Conservation (phyloP, 2,329 filamentous ascomycete species). For the Seiridium cupressi region DNA sequence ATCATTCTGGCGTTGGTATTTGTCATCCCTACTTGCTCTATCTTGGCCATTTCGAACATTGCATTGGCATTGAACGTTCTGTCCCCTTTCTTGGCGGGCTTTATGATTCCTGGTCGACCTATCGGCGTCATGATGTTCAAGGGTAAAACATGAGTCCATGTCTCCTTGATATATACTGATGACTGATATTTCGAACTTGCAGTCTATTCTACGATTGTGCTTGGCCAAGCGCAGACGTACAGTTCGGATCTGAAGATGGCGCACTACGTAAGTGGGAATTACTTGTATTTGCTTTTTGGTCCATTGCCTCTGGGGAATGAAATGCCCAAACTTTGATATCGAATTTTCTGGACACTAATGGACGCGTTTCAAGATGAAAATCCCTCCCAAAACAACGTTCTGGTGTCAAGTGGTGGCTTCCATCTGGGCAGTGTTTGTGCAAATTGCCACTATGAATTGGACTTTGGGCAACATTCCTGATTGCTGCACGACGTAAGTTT, state of each 20-base stretch:
- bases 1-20: conserved; percentile 44
- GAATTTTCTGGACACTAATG: neutral
- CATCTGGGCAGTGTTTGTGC: conserved; percentile 45
- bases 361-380: conserved; percentile 24
- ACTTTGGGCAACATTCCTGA: conserved; percentile 42
- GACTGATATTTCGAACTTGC: neutral
- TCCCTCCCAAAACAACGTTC: conserved; percentile 47
- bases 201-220: conserved; percentile 39
- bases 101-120: conserved; percentile 56
- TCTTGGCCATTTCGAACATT: conserved; percentile 51
- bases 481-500: conserved; percentile 34
- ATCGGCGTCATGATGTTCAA: conserved; percentile 58
- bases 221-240: conserved; percentile 34
- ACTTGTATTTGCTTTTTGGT: neutral
- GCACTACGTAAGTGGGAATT: conserved; percentile 22
- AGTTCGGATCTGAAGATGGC: conserved; percentile 32
- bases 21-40: conserved; percentile 44
- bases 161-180: neutral
- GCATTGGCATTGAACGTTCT: conserved; percentile 50
- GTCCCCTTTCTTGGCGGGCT: conserved; percentile 54
- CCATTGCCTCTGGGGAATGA: no score
- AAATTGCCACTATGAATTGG: conserved; percentile 48
- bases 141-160: neutral
- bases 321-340: no score
- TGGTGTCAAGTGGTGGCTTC: conserved; percentile 48